Percentiles rank a stretch among this genome's conserved stretches.
phyloP scores from a whole-genome alignment of 2,329 filamentous ascomycete genomes.

The Scopulariopsis brevicaulis region DNA sequence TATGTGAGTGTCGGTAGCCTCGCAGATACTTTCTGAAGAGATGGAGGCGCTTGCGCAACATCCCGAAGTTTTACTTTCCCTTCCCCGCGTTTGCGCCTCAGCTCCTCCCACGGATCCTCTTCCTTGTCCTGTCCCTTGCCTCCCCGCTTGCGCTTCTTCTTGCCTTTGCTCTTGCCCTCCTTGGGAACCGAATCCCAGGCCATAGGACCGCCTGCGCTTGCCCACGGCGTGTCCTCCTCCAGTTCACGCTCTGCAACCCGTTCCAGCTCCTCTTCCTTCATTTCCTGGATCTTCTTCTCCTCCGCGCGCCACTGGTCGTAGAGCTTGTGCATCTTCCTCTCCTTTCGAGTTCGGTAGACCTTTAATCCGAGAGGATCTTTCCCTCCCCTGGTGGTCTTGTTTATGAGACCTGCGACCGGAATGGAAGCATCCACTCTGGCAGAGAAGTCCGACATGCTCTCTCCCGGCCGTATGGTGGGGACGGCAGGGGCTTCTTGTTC shows the following conservation, averaged over 20 bases:
- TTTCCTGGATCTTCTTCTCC: constrained; percentile 50
- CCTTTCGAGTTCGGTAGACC: constrained; percentile 65
- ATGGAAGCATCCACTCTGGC: constrained; percentile 76
- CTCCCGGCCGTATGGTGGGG: constrained; percentile 70
- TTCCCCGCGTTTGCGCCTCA: constrained; percentile 56
- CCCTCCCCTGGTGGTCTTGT: constrained; percentile 46
- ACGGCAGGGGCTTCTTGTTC: constrained; percentile 18
- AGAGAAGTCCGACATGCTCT: constrained; percentile 71
- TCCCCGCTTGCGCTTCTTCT: constrained; percentile 31
- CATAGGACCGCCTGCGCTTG: not conserved
- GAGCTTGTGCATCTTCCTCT: constrained; percentile 70
- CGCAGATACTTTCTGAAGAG: constrained; percentile 39
- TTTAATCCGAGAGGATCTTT: constrained; percentile 56
- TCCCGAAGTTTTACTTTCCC: constrained; percentile 38
- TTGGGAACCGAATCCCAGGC: constrained; percentile 13
- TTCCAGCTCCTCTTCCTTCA: constrained; percentile 54
- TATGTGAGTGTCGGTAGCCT: not conserved
- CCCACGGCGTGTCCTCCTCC: constrained; percentile 25
- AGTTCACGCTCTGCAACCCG: constrained; percentile 52
- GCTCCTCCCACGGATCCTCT: constrained; percentile 63
- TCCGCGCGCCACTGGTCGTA: constrained; percentile 68
- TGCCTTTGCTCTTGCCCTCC: constrained; percentile 27
- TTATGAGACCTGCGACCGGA: constrained; percentile 60
- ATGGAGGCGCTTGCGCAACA: constrained; percentile 66
- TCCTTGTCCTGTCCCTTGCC: constrained; percentile 27